Base-by-base conservation (phyloP, 2,329 filamentous ascomycete genomes). In the Gremmenia infestans region DNA sequence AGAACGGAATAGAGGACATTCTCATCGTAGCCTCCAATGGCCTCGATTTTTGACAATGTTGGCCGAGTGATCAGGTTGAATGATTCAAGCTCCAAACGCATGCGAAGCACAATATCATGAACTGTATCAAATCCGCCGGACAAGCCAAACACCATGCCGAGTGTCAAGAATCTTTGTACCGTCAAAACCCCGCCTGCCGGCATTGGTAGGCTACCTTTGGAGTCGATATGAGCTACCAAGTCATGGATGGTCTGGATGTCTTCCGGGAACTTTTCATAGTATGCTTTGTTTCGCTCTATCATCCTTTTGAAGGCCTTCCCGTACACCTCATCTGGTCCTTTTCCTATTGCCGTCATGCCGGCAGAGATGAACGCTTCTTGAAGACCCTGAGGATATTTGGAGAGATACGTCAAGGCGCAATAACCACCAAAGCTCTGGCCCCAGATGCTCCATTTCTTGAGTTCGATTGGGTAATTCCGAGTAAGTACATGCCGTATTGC, bases 351-450 rank as follows among this genome's bases (percentile, higher is more conserved):
- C 14, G 90, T 87, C 46, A 97, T 77, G 0, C 93, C 93, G 37
- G 92, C 93, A 9, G 88, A 89, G 36, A 92, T 78, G 69, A 96
- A 97, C 23, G 83, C 83, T 73, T 97, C 93, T 36, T 85, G 82
- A 25, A 97, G 73, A 1, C 88, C 88, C 55, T 91, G 81, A 0
- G 91, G 89, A 64, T 82, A 86, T 69, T 89, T 85, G 2, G 89
- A 95, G 14, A 97, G 80, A 71, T 97, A 97, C 7, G 88, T 93
- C 37, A 91, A 77, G 49, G 79, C 81, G 67, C 91, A 89, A 72
- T 96, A 97, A 0, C 93, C 93, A 40, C 93, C 93, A 71, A 96
- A 97, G 15, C 87, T 92, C 73, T 97, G 93, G 7, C 93, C 93
- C 59, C 96, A 87, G 35, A 94, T 81, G 55, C 85, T 88, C 45